Base-by-base conservation (phyloP, 768 basidiomycete genomes). In the Amanita fuliginea region DNA sequence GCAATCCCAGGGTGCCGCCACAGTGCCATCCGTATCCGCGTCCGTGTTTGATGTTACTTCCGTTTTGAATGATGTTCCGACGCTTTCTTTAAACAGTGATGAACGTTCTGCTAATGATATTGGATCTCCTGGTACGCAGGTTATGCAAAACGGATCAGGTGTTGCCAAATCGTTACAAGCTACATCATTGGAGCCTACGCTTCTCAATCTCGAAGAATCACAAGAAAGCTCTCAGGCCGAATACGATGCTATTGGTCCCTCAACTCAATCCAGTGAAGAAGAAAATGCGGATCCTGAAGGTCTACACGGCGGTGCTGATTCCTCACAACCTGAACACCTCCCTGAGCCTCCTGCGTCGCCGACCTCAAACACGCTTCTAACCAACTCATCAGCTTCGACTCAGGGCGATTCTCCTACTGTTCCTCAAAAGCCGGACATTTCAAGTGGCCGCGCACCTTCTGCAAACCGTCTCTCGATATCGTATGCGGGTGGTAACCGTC, bases 381-480 rank as follows among this genome's bases (percentile, higher is more conserved):
- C 69, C 4, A 64, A 62, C 14, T 62, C 71, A 8, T 71, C 72
- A 6, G 65, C 65, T 35, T 67, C 71, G 14, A 64, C 75, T 3
- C 71, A 71, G 53, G 76, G 73, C 50, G 79, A 78, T 39, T 66
- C 67, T 0, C 61, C 67, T 24, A 62, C 65, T n/a, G 65, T 60
- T 43, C 52, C 60, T 14, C 55, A 61, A 32, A 71, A 71, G 51
- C 54, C 57, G 18, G 67, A 69, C 30, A 47, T 56, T 9, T 76
- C 74, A 54, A 58, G 63, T 16, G 66, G 63, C 11, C 72, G 68
- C 54, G 68, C 70, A 0, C 83, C 86, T 7, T 87, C 86, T 36
- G 82, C 86, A 26, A 90, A 89, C 57, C 78, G 87, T 14, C 66
- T 99, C n/a, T 96, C 94, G 6, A 92, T 98, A 62, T 86, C 95